Base-by-base conservation (phyloP, 768 basidiomycete genomes). In the Lactarius sp. region DNA sequence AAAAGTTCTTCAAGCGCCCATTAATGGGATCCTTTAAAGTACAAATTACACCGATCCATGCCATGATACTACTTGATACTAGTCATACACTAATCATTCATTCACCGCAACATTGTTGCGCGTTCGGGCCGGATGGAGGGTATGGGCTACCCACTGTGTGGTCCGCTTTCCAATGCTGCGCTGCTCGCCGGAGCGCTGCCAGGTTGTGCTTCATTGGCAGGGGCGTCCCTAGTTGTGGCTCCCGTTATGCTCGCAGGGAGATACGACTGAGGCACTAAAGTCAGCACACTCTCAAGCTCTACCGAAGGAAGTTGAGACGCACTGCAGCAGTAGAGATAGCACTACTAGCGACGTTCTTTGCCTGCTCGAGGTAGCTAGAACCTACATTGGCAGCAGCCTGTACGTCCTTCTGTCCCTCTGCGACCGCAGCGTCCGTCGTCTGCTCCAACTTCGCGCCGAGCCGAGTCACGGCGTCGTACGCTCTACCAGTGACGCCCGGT, bases 341-440 rank as follows among this genome's bases (percentile, higher is more conserved):
- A 42, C 66, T 75, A 13, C 72, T 73, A 0, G 81, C 83, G 3
- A 83, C 54, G 7, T 70, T 72, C 72, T 81, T 85, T 1, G 81
- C 85, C 66, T 84, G 80, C 27, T 84, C 80, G 6, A 86, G 72
- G 67, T 85, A 85, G 0, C 75, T 75, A 6, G 75, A 75, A 34
- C 80, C 79, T 1, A 77, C 70, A 4, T 77, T 77, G 69, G 81
- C 80, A 0, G 76, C 77, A 13, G 75, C 72, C 7, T 80, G 77
- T 2, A 87, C 76, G 61, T 82, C 79, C 6, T 73, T 71, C 66
- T 82, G 77, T 4, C 86, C 86, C 69, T 88, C 78, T 0, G 76
- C 75, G n/a, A 81, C 83, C 20, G 85, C 87, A 0, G 73, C 72
- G 52, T 84, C 73, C 1, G 81, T 83, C 67, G 75, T 81, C 53